Conservation (phyloP, 768 basidiomycete genomes). For the Boletus rufocinnamomeus region DNA sequence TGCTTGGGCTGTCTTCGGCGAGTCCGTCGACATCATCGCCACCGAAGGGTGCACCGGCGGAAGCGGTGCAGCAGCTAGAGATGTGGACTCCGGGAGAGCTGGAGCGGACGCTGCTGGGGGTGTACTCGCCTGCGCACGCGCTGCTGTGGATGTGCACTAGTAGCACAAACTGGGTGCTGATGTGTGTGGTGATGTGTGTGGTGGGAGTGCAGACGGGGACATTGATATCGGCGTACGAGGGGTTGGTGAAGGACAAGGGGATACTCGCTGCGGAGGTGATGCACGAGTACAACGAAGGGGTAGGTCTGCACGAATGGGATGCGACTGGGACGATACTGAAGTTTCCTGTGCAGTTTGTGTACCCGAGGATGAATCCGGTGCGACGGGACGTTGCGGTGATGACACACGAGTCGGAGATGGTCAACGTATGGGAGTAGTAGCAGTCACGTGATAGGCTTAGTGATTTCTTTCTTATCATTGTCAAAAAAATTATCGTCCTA, state of each 20-base stretch:
- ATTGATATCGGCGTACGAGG: conserved; percentile 47
- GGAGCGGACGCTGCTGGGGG: conserved; percentile 65
- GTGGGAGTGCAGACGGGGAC: conserved; percentile 63
- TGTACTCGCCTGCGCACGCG: conserved; percentile 80
- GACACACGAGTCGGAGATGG: conserved; percentile 83
- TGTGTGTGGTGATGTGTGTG: conserved; percentile 65
- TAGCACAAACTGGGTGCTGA: conserved; percentile 75
- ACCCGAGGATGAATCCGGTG: conserved; percentile 77
- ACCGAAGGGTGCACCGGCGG: conserved; percentile 39
- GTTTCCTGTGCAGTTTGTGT: conserved; percentile 64
- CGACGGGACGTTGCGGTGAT: conserved; percentile 79
- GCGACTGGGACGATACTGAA: background rate
- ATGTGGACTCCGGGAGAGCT: conserved; percentile 77
- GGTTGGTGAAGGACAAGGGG: conserved; percentile 70
- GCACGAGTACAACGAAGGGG: conserved; percentile 81
- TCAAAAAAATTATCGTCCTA: conserved; percentile 4
- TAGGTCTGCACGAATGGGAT: conserved; percentile 37
- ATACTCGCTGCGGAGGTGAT: conserved; percentile 79
- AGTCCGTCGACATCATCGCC: conserved; percentile 38
- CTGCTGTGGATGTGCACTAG: conserved; percentile 72
- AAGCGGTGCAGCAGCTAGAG: conserved; percentile 73
- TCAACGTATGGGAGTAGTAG: background rate
- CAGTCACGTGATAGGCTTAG: conserved; percentile 16
- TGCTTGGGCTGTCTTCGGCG: conserved; percentile 60
- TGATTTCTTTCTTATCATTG: conserved; percentile 19